Base-by-base conservation (phyloP, 768 basidiomycete genomes). In the Aureoboletus auriporus region DNA sequence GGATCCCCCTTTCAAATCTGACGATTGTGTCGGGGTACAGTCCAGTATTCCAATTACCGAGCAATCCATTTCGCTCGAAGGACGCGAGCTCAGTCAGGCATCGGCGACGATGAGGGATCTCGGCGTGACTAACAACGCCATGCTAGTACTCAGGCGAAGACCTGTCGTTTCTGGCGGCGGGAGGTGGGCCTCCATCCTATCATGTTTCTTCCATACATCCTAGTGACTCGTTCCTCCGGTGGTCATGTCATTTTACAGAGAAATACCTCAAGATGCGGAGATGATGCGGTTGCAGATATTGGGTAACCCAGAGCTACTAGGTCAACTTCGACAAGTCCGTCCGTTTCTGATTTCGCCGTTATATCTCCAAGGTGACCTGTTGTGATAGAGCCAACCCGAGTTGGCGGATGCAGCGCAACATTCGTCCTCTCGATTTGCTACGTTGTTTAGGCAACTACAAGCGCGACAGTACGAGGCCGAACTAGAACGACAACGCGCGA, bases 261-360 rank as follows among this genome's bases (percentile, higher is more conserved):
- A 80, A 13, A 71, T 79, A n/a, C 80, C 84, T 56, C 86, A 85
- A 52, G 92, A 95, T 56, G 70, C 88, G 27, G 95, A 98, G 68
- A 87, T 85, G 80, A 90, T 93, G 83, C 78, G 95, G 13, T 69
- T 94, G 23, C 92, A 93, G 56, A 62, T 95, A 13, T 71, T 98
- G 11, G 91, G 93, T 4, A 80, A 97, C 68, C 93, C 93, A 5
- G 58, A 71, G 0, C 68, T 96, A 40, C 86, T 97, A 86, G 65
- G 71, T 12, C 79, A 89, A 62, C 61, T 98, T 16, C 80, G 76
- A 50, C 69, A 78, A 56, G 93, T 89, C 16, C 37, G 48, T 52
- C 27, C 26, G 1, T 38, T 44, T 23, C 42, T 27, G 1, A n/a
- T 8, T 23, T 12, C 13, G 7, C 14, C 6, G 7, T 28, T 11